Evolutionary conservation across 2,329 filamentous ascomycete genomes (phyloP).

Genomic region (Trichoderma lentiforme): DNA sequence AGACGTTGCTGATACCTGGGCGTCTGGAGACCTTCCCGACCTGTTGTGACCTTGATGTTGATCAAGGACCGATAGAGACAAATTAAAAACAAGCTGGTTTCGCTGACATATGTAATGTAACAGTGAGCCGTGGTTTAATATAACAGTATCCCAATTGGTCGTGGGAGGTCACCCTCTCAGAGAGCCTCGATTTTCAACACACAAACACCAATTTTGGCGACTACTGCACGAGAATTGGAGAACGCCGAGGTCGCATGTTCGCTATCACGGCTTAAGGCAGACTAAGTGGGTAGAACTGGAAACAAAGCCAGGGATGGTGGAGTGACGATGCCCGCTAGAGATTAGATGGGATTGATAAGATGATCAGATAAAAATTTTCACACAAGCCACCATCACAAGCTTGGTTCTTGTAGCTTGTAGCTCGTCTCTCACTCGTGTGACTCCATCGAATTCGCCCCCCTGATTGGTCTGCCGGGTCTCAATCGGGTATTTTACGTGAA

Average conservation of each 20-base stretch:
- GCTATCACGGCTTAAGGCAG: neutral
- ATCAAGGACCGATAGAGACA: neutral
- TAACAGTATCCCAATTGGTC: neutral
- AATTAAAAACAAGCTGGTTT: neutral
- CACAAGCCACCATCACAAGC: neutral
- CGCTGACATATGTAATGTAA: neutral
- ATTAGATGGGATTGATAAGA: slow-evolving; percentile 21
- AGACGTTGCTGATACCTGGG: neutral
- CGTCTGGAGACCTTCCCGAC: slow-evolving; percentile 2
- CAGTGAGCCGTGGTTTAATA: neutral
- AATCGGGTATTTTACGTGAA: neutral
- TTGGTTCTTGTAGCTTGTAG: neutral
- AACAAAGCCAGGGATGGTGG: neutral
- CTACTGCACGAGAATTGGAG: neutral
- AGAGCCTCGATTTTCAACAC: neutral
- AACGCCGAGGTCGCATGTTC: slow-evolving; percentile 10
- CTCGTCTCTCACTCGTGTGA: neutral
- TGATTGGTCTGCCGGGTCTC: slow-evolving; percentile 9
- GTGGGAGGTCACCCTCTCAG: neutral
- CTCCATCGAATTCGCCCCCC: neutral
- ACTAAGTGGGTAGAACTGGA: slow-evolving; percentile 10
- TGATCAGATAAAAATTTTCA: slow-evolving; percentile 20
- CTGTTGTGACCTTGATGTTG: neutral
- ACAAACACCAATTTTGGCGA: neutral
- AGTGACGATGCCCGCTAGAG: slow-evolving; percentile 5